These are phyloP conservation scores for Tolypocladium amazonense DNA, from an alignment of 2,329 filamentous ascomycete species.

Conservation along the genomic window DNA sequence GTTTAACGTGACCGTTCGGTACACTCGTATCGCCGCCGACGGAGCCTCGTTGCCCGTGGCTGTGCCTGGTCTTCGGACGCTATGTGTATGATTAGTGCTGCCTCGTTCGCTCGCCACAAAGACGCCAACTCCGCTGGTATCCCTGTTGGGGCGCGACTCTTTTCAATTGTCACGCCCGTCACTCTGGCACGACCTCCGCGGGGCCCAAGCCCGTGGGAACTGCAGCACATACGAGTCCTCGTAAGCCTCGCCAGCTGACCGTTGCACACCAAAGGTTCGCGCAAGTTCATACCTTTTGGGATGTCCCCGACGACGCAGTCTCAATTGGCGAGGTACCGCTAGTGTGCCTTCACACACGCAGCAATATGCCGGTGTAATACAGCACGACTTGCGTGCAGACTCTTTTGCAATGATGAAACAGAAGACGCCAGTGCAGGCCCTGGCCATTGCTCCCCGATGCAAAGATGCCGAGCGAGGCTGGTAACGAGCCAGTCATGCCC, in stretches of 20 bases:
- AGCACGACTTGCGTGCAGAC: not conserved
- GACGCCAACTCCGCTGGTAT: not conserved
- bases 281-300: not conserved
- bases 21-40: constrained; percentile 5
- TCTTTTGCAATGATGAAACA: not conserved
- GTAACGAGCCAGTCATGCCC: not conserved
- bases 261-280: not conserved
- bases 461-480: not conserved
- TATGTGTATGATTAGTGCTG: too few species aligned
- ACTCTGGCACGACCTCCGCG: not conserved
- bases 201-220: not conserved
- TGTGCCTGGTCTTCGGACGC: constrained; percentile 8
- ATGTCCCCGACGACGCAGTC: not conserved
- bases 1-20: constrained; percentile 3
- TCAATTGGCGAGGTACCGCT: not conserved
- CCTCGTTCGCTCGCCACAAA: constrained; percentile 2
- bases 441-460: not conserved
- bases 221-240: not conserved
- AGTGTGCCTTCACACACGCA: not conserved
- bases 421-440: not conserved
- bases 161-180: not conserved
- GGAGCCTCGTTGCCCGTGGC: constrained; percentile 2
- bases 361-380: not conserved
- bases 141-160: not conserved
- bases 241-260: not conserved